Base-by-base conservation (phyloP, 805 yeast species). In the Starmerella bombicola region DNA sequence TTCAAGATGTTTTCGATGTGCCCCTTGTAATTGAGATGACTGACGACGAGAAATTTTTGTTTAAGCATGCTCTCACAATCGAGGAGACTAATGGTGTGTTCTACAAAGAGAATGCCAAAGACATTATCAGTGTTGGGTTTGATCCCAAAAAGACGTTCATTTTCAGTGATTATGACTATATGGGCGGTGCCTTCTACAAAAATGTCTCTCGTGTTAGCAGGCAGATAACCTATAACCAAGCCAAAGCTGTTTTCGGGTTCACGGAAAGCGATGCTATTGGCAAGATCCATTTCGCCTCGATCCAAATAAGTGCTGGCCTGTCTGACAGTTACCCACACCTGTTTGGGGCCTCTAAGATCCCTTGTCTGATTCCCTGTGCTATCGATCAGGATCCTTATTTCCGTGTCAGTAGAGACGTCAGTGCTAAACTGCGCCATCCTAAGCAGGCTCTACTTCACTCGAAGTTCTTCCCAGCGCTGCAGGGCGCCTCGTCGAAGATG, bases 371-470 rank as follows among this genome's bases (percentile, higher is more conserved):
- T 61, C 98, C 98, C 30, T 91, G 98, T 70, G 98, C 98, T 35
- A 91, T 91, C 59, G 98, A 91, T 61, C 98, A 88, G 68, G 98
- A 91, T 62, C 97, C 98, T 23, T 91, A 91, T 63, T 91, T 91
- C 69, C 74, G 98, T 64, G 93, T 91, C 18, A 83, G 95, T 63
- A 74, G 98, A 65, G 98, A 91, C 60, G 98, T 91, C 50, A 96
- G 98, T 9, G 85, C 78, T 56, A 91, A 88, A 63, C 72, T 91
- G 60, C 80, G 79, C 62, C 93, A 72, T 60, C 67, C 85, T 47
- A 91, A 91, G 64, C 97, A 97, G 16, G 76, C 95, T 8, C 71
- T 91, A 58, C 69, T 91, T 49, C 97, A 91, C 63, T 78, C 98
- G 40, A 80, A 82, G 62, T 91, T 91, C 64, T 91, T 91, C 80